These are phyloP conservation scores for Phytophthora pistaciae DNA, from an alignment of 352 stramenopile genomes.

Conservation along the genomic window DNA sequence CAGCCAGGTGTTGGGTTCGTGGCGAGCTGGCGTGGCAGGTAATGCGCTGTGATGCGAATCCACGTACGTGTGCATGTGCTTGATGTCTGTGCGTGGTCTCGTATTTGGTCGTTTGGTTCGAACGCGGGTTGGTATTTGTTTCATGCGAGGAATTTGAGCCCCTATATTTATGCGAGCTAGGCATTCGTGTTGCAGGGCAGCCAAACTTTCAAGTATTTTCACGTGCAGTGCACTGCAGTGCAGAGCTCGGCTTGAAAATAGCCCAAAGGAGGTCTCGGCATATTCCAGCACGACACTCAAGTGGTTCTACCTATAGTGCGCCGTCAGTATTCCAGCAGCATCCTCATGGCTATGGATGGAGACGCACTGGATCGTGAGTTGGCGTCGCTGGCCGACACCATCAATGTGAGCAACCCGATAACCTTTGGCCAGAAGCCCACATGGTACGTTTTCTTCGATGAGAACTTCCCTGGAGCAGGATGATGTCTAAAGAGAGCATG, in stretches of 20 bases:
- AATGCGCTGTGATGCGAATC: constrained; percentile 36
- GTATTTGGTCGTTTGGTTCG: constrained; percentile 8
- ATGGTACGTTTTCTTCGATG: constrained; percentile 54
- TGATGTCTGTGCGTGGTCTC: constrained; percentile 19
- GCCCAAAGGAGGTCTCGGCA: neutral
- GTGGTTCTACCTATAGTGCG: neutral
- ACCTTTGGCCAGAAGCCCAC: constrained; percentile 76
- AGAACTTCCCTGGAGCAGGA: neutral
- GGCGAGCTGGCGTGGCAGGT: constrained; percentile 24
- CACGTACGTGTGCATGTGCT: constrained; percentile 39
- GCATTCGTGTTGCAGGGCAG: neutral
- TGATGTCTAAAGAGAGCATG: constrained; percentile 7
- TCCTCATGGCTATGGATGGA: constrained; percentile 25
- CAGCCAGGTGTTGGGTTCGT: constrained; percentile 21
- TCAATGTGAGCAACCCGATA: constrained; percentile 81
- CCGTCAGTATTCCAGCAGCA: neutral
- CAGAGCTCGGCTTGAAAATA: constrained; percentile 29
- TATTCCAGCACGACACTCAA: neutral
- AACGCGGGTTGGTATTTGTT: neutral
- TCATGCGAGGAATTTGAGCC: neutral
- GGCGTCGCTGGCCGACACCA: constrained; percentile 73
- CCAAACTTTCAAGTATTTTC: constrained; percentile 4
- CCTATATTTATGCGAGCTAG: constrained; percentile 13
- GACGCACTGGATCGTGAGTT: constrained; percentile 78
- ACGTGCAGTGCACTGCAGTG: neutral